Conservation (phyloP, 1,284 basidiomycete genomes). For the Sutorius eximius region DNA sequence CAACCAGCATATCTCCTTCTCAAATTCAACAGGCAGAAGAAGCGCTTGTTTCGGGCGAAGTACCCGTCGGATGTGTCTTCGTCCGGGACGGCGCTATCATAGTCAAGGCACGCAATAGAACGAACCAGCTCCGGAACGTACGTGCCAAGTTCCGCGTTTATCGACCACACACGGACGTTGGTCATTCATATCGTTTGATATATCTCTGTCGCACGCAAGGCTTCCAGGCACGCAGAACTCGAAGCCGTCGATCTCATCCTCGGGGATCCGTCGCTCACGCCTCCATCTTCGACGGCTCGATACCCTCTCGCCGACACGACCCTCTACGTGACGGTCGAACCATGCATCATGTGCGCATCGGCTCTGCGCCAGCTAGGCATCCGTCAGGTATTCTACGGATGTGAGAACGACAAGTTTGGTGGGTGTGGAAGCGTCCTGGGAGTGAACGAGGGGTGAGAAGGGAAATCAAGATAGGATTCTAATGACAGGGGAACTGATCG, state of each 20-base stretch:
- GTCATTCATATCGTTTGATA: background rate
- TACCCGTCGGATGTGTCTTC: constrained; percentile 97
- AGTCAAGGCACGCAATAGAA: constrained; percentile 87
- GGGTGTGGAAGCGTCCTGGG: constrained; percentile 95
- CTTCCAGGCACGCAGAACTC: constrained; percentile 95
- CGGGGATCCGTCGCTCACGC: constrained; percentile 57
- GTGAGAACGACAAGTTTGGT: constrained; percentile 95
- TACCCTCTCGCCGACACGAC: constrained; percentile 80
- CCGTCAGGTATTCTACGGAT: constrained; percentile 89
- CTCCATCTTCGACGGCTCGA: constrained; percentile 36
- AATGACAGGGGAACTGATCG: constrained; percentile 6
- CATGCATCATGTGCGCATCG: constrained; percentile 98
- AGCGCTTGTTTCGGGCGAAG: constrained; percentile 83
- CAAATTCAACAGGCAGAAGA: constrained; percentile 65
- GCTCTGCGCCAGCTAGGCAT: constrained; percentile 94
- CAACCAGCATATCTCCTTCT: background rate
- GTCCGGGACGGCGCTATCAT: constrained; percentile 78
- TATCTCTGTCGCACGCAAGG: constrained; percentile 48
- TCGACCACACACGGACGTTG: background rate
- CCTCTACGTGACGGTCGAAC: constrained; percentile 98
- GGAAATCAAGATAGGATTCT: background rate
- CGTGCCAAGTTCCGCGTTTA: constrained; percentile 19
- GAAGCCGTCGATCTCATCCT: constrained; percentile 95
- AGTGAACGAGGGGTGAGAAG: constrained; percentile 73
- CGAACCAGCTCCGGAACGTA: constrained; percentile 93